A percentile compares a stretch with the other conserved stretches of the same genome.
Conservation (phyloP, 164 flowering plant genomes). For the Pachysandra terminalis region DNA sequence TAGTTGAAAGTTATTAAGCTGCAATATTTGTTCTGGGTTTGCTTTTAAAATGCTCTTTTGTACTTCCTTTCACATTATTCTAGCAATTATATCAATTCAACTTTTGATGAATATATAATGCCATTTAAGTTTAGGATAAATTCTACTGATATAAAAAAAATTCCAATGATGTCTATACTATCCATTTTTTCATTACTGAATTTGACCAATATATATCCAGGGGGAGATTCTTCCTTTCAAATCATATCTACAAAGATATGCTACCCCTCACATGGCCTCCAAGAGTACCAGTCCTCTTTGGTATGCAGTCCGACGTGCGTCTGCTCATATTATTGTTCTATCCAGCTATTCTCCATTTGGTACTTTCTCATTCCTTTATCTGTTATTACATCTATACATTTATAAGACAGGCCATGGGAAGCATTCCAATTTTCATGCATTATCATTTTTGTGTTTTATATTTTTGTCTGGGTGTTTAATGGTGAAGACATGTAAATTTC, state of each 20-base stretch:
- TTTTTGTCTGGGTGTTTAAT: too few relatives aligned
- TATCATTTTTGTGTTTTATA: background rate
- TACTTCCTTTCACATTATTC: too few relatives aligned
- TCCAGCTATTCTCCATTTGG: constrained; percentile 97
- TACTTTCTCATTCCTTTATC: constrained; percentile 30
- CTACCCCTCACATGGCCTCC: constrained; percentile 68
- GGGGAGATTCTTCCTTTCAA: constrained; percentile 79
- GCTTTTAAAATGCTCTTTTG: too few relatives aligned
- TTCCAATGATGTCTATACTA: too few relatives aligned
- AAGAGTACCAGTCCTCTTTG: constrained; percentile 81
- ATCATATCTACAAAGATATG: constrained; percentile 58
- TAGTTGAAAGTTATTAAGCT: too few relatives aligned
- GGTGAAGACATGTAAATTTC: too few relatives aligned
- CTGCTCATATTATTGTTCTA: constrained; percentile 90
- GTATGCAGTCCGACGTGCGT: constrained; percentile 93
- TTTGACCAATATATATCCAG: constrained; percentile 25
- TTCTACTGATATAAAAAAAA: too few relatives aligned
- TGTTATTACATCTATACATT: background rate
- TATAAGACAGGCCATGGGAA: background rate
- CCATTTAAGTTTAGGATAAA: too few relatives aligned
- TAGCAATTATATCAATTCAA: too few relatives aligned
- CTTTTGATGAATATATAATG: too few relatives aligned
- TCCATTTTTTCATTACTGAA: too few relatives aligned
- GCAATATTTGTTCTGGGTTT: too few relatives aligned
- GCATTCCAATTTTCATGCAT: background rate